Base-by-base conservation (phyloP, 495 filamentous ascomycete genomes). In the Tuber aestivum region DNA sequence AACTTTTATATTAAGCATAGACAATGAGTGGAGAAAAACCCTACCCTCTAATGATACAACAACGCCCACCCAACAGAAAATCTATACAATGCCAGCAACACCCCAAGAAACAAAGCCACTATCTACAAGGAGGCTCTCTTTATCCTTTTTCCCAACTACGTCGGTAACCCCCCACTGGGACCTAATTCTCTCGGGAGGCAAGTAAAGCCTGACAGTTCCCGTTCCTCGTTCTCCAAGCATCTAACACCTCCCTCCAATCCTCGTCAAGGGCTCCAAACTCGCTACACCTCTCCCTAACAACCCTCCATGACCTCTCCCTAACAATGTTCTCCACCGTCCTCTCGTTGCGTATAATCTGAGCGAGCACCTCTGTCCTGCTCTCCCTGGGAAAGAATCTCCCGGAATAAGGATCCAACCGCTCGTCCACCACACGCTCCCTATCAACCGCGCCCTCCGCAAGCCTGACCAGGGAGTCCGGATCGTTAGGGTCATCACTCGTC, bases 351-450 rank as follows among this genome's bases (percentile, higher is more conserved):
- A 98, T 84, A 69, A 97, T 76, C 44, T 85, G 87, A 18, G 94
- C 94, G 70, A 99, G 83, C 61, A 88, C 88, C 85, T 99, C 93
- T 2, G 95, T 96, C 74, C 94, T 87, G 69, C 92, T 87, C 84
- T 98, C 94, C 69, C 88, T 86, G 0, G 94, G 94, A 76, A 94
- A 95, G 81, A 91, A 97, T 41, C 95, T 87, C 37, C 86, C 93
- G 32, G 91, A 94, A 81, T 99, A 99, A 27, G 95, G 95, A 84
- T 99, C 95, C 74, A 98, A 84, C 75, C 95, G 86, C 83, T 97
- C 95, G 85, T 99, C 87, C 23, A 98, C 91, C 8, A 94, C 87
- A 72, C 90, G 87, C 81, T 97, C 93, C 72, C 90, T 87, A 75
- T 92, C 89, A 76, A 85, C 88, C 50, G 89, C 89, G 41, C 89